These are phyloP conservation scores for Coniella vitis DNA, from an alignment of 2,329 filamentous ascomycete species.

Conservation along the genomic window DNA sequence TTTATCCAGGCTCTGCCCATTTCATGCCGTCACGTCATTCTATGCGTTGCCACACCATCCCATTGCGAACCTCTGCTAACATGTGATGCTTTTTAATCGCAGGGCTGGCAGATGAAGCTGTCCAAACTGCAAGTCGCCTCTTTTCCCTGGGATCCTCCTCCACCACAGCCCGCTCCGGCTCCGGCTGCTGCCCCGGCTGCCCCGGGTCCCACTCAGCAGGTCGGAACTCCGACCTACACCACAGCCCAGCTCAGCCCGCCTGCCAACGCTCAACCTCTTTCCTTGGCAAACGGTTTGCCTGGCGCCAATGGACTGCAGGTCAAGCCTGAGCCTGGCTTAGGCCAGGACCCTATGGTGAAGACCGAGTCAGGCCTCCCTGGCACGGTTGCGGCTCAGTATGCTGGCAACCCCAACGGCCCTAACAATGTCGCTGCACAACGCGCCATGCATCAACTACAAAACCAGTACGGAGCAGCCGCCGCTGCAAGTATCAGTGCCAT, in stretches of 20 bases:
- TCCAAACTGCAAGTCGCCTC: conserved; percentile 75
- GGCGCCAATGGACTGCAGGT: conserved; percentile 31
- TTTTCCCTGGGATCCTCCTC: conserved; percentile 93
- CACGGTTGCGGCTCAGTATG: conserved; percentile 18
- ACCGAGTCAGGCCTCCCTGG: conserved; percentile 38
- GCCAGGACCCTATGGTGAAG: conserved; percentile 42
- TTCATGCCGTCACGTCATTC: too few relatives aligned
- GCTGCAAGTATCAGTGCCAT: conserved; percentile 60
- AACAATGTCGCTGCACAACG: conserved; percentile 41
- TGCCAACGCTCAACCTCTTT: conserved; percentile 22
- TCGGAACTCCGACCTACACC: conserved; percentile 24
- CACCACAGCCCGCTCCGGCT: conserved; percentile 41
- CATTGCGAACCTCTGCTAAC: conserved; percentile 10
- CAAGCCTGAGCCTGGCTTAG: conserved; percentile 46
- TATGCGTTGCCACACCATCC: too few relatives aligned
- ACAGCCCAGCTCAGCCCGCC: conserved; percentile 31
- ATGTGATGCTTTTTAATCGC: conserved; percentile 17
- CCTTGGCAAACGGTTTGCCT: conserved; percentile 24
- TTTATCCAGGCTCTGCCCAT: too few relatives aligned
- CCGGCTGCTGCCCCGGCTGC: conserved; percentile 26
- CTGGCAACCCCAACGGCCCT: neutral
- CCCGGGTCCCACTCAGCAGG: conserved; percentile 19
- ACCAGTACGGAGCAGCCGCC: conserved; percentile 57
- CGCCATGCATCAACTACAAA: conserved; percentile 50
- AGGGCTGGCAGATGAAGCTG: conserved; percentile 95